Evolutionary conservation across 441 rosid species (phyloP), one percentile per base, ranked within the genome.

Genomic region (Isatis lusitanica): DNA sequence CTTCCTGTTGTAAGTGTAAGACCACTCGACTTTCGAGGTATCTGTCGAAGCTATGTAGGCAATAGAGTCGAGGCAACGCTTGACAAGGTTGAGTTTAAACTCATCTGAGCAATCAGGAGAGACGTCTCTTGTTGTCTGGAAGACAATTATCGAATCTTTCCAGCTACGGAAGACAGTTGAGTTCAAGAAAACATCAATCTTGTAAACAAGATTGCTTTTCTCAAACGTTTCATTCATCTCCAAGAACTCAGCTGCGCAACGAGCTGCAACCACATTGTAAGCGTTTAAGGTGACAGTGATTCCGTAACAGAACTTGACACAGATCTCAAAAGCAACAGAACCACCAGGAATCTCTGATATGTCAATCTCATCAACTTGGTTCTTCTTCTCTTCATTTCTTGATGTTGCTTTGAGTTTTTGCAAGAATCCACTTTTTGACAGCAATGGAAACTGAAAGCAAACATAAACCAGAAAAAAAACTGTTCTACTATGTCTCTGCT

Each of bases 141-240:
- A 62, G 47, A 77, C 68, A 31, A 42, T 56, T 0, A 66, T 71
- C 3, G 80, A 77, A 66, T 77, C 80, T 77, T 77, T 77, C 80
- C 80, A 77, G 47, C 77, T 71, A 36, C 57, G 73, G 40, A 72
- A 72, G 18, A 77, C 43, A 3, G 73, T 66, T 31, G 80, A 77
- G 70, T 51, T 77, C 69, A 77, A 77, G 73, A 77, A 77, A 60
- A 71, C 77, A 47, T 77, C 80, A 52, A 66, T 77, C 76, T 77
- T 77, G 74, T 66, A 77, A 35, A 71, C 9, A 1, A 77, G 77
- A 77, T 77, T 77, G 43, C 80, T 71, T 59, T 71, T 77, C 48
- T 71, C 80, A 59, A 66, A 67, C 26, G 77, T 77, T 35, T 77
- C 80, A 36, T 60, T 58, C 77, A 77, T 77, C 51, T 71, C 80